Evolutionary conservation across 257 asterid species (phyloP).

Genomic region (Lantana camara): DNA sequence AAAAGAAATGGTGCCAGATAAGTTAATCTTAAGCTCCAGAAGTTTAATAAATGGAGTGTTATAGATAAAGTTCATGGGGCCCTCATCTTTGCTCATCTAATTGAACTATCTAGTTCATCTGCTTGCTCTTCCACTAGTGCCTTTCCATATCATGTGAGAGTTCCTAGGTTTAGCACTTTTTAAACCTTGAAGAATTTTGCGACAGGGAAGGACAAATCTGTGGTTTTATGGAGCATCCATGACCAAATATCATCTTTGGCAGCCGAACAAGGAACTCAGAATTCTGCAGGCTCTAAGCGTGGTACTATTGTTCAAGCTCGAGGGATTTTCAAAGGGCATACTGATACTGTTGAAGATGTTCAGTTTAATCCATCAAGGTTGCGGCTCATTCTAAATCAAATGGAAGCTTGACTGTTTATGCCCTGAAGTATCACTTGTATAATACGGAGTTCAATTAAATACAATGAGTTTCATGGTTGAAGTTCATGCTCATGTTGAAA

Average conservation of each 20-base stretch:
- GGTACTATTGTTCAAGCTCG: constrained; percentile 70
- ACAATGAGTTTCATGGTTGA: constrained; percentile 9
- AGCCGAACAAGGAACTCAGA: constrained; percentile 57
- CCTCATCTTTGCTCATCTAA: neutral
- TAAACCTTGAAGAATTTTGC: constrained; percentile 9
- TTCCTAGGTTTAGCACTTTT: constrained; percentile 10
- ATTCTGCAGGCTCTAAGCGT: constrained; percentile 72
- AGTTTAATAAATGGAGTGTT: too few relatives aligned
- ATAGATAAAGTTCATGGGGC: too few relatives aligned
- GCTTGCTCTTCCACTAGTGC: neutral
- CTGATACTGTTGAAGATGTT: constrained; percentile 90
- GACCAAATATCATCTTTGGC: constrained; percentile 84
- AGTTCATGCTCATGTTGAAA: constrained; percentile 24
- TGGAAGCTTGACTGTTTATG: neutral
- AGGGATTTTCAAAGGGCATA: constrained; percentile 75
- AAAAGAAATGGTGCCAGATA: too few relatives aligned
- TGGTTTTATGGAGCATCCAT: constrained; percentile 93
- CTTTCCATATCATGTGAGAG: neutral
- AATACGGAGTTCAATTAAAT: neutral
- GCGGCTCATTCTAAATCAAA: constrained; percentile 15
- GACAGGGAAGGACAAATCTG: constrained; percentile 88
- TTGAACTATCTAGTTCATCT: neutral
- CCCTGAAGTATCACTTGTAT: constrained; percentile 21
- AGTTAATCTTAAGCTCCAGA: too few relatives aligned
- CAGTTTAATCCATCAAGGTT: constrained; percentile 96